Conservation (phyloP, 176 grass and related monocot genomes). For the Miscanthus lutarioriparius region DNA sequence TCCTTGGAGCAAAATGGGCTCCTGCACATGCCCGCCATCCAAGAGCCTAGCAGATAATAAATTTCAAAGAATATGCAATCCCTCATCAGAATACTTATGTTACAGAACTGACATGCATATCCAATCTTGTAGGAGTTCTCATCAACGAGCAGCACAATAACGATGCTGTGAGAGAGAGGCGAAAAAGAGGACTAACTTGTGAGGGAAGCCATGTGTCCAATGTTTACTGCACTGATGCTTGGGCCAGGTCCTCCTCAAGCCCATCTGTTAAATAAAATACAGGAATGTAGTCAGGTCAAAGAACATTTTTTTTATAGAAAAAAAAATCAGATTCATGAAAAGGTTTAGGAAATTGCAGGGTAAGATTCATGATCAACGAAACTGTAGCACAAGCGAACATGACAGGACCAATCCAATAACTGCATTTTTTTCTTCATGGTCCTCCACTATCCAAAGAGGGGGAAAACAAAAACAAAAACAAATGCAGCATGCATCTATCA, state of each 20-base stretch:
- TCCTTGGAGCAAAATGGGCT: conserved; percentile 42
- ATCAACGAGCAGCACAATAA: not conserved
- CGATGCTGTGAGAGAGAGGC: not conserved
- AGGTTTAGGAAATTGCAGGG: not conserved
- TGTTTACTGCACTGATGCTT: not conserved
- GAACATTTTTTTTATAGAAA: not conserved
- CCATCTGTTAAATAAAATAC: not conserved
- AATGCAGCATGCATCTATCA: not conserved
- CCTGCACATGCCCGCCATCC: conserved; percentile 49
- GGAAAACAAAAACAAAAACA: not conserved
- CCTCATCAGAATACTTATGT: not conserved
- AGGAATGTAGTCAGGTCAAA: not conserved
- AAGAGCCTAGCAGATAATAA: conserved; percentile 21
- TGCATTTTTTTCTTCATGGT: not conserved
- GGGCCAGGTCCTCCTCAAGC: not conserved
- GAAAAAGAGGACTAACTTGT: conserved; percentile 32
- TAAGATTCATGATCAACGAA: not conserved
- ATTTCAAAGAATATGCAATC: not conserved
- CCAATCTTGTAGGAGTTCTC: not conserved
- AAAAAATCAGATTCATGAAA: not conserved
- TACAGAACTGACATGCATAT: not conserved
- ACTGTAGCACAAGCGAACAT: not conserved
- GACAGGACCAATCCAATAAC: not conserved
- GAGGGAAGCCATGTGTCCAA: conserved; percentile 44
- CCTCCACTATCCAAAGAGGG: not conserved